phyloP scores from a whole-genome alignment of 1,284 basidiomycete species.

The Gymnopus androsaceus region DNA sequence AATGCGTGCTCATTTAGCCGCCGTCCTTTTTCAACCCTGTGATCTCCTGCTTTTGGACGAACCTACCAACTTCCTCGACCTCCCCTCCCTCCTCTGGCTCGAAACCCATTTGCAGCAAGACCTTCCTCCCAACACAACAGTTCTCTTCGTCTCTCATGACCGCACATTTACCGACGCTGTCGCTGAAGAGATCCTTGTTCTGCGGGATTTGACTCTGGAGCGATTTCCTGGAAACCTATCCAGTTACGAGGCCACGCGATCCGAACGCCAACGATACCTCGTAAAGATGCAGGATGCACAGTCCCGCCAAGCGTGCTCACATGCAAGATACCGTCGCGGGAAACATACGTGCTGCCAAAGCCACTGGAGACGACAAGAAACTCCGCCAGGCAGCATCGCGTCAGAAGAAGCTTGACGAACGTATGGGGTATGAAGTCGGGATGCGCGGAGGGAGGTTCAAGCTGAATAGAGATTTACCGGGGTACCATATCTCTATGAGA shows the following conservation, averaged over 20 bases:
- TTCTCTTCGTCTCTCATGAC: constrained; percentile 75
- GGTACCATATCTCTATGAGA: constrained; percentile 48
- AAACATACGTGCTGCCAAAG: constrained; percentile 49
- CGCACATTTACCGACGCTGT: constrained; percentile 68
- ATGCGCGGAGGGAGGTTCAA: constrained; percentile 57
- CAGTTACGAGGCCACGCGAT: constrained; percentile 55
- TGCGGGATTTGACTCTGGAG: constrained; percentile 56
- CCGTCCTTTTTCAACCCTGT: constrained; percentile 73
- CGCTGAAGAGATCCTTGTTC: constrained; percentile 65
- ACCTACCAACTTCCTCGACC: constrained; percentile 54
- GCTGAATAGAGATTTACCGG: constrained; percentile 58
- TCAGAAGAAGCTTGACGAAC: constrained; percentile 55
- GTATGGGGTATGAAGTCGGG: constrained; percentile 22
- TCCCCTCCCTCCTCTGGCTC: constrained; percentile 73
- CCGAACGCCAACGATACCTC: constrained; percentile 50
- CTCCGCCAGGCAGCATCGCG: constrained; percentile 58
- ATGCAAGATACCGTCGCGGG: constrained; percentile 49
- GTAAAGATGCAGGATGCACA: constrained; percentile 54
- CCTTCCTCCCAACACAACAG: constrained; percentile 40
- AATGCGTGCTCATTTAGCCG: constrained; percentile 72
- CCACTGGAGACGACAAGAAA: constrained; percentile 68
- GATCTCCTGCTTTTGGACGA: constrained; percentile 48
- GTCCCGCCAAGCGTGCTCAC: constrained; percentile 55
- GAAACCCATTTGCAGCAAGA: constrained; percentile 55
- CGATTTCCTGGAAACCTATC: constrained; percentile 67